phyloP scores from a whole-genome alignment of 257 asterid species.

The Solanum rostratum region DNA sequence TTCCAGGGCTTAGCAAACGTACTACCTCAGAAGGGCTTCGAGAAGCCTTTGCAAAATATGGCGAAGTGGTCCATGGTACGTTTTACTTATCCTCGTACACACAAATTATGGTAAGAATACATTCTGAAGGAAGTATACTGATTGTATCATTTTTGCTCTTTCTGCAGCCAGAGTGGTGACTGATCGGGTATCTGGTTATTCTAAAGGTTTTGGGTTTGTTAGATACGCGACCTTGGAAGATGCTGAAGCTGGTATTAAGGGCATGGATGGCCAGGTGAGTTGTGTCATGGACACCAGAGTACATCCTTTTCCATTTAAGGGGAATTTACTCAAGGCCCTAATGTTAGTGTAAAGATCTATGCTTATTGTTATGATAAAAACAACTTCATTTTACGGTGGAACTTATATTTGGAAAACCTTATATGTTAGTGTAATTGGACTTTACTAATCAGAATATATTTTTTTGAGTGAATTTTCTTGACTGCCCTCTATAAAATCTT shows the following conservation, averaged over 20 bases:
- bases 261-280: constrained; percentile 87
- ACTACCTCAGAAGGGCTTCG: constrained; percentile 81
- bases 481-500: background rate
- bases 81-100: background rate
- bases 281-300: background rate
- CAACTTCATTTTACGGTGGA: background rate
- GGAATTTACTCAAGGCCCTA: background rate
- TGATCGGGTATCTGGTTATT: constrained; percentile 69
- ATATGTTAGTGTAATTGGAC: background rate
- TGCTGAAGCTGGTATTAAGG: constrained; percentile 66
- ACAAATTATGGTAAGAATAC: background rate
- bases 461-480: background rate
- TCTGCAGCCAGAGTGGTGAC: constrained; percentile 77
- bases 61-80: constrained; percentile 61
- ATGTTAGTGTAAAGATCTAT: background rate
- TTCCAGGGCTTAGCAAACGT: constrained; percentile 84
- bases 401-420: background rate
- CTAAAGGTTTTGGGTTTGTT: constrained; percentile 87
- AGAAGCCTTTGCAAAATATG: constrained; percentile 59
- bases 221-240: constrained; percentile 52
- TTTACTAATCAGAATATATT: background rate
- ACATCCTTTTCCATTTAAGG: background rate
- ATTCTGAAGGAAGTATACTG: background rate
- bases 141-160: background rate
- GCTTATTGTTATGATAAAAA: background rate